Base-by-base conservation (phyloP, 441 rosid species). In the Raphanus hybrid region DNA sequence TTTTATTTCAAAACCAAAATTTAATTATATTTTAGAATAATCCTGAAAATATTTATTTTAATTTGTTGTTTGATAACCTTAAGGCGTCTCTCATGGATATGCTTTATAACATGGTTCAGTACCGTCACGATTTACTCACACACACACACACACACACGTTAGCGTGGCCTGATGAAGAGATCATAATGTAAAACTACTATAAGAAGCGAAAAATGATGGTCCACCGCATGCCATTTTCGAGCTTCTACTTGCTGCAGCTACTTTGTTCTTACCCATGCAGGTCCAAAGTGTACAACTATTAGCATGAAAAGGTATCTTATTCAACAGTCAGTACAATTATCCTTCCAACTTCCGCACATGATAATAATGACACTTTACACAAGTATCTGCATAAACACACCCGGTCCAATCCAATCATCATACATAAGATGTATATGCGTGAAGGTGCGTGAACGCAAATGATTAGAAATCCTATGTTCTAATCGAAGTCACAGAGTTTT, bases 391-490 rank as follows among this genome's bases (percentile, higher is more conserved):
- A 59, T 45, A 48, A 45, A 15, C 48, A 61, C 68, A 72, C 75
- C 68, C 62, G 80, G 45, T 70, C 71, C 60, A 70, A 41, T 76
- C 59, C 59, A 54, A 54, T 54, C 75, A 77, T 77, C 52, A 39
- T 41, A 3, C 5, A 16, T 55, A 64, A 9, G 6, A 70, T 29
- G 8, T 64, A 35, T 64, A 35, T 64, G 4, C 26, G 48, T 14
- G 16, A 3, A 20, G 54, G 16, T 29, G 26, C n/a, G 35, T 32
- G 73, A 39, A 15, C 61, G 12, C 69, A 35, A 54, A 6, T 62
- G 64, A 32, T 45, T 45, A 66, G 3, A 27, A 27, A 29, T 6
- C 7, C 10, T 8, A 60, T 15, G 48, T 15, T 64, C 18, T 39
- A 64, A 52, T 14, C 26, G 10, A 54, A 29, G 18, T 27, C 35